Percentiles rank a stretch among this genome's conserved stretches.
phyloP scores from a whole-genome alignment of 495 filamentous ascomycete species.

The Sporormia fimetaria region DNA sequence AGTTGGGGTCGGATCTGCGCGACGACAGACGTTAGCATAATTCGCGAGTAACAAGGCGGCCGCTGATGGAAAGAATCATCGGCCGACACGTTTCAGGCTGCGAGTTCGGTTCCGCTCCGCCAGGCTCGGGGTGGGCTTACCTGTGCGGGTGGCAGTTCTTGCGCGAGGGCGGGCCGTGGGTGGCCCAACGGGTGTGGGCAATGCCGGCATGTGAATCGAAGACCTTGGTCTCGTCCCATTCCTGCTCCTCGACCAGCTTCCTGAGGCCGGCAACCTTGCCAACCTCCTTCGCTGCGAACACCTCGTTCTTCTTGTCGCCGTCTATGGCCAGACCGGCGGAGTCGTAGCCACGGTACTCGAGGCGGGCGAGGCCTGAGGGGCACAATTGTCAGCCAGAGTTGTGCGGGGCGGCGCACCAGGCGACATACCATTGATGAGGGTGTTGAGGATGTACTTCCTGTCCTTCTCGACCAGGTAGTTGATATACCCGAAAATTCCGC shows the following conservation, averaged over 20 bases:
- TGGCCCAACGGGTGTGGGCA: conserved; percentile 97
- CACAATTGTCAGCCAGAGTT: conserved; percentile 14
- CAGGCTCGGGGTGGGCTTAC: conserved; percentile 40
- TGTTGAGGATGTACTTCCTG: conserved; percentile 85
- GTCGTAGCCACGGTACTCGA: conserved; percentile 96
- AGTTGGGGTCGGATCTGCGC: conserved; percentile 62
- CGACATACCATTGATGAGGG: conserved; percentile 79
- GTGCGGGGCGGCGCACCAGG: not conserved
- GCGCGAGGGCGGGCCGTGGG: conserved; percentile 86
- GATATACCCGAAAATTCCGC: conserved; percentile 99
- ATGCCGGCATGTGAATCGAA: conserved; percentile 98
- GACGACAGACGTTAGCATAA: conserved; percentile 8
- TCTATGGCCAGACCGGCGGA: conserved; percentile 93
- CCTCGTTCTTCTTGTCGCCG: conserved; percentile 97
- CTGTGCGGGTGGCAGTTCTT: conserved; percentile 96
- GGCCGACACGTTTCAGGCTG: conserved; percentile 17
- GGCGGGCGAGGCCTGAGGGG: conserved; percentile 57
- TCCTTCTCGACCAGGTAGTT: conserved; percentile 92
- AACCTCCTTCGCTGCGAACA: conserved; percentile 95
- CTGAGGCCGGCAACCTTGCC: conserved; percentile 96
- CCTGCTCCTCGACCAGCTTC: conserved; percentile 72
- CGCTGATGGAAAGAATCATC: conserved; percentile 22
- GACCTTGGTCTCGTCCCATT: conserved; percentile 76
- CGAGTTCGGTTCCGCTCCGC: conserved; percentile 6
- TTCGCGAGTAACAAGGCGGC: conserved; percentile 25